Base-by-base conservation (phyloP, 495 filamentous ascomycete genomes). In the Pyrenopolyporus hunteri region DNA sequence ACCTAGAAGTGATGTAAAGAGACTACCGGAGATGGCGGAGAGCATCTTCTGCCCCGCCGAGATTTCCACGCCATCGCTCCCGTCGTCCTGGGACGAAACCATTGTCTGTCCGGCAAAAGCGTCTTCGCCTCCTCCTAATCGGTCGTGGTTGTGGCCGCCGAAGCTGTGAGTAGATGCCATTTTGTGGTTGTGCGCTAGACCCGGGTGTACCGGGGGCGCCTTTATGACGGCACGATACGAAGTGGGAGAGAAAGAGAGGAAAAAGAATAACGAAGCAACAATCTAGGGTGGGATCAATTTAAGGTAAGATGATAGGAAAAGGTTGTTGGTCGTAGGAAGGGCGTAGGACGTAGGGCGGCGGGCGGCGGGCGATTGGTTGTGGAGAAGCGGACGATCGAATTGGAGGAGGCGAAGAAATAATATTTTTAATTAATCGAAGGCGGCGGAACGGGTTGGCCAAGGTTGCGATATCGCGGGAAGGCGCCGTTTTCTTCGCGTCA, bases 1-100 rank as follows among this genome's bases (percentile, higher is more conserved):
- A 97, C 93, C 93, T 47, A 98, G 81, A 9, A 98, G 75, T 23
- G 89, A 91, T 7, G 94, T 98, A 47, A 98, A 74, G 57, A 98
- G 75, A 69, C 92, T 97, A 16, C 94, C 94, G 7, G 86, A 88
- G 13, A 92, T 91, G 6, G 94, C 94, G 54, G 93, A 96, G 26
- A 94, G 70, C 95, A 98, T 98, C 76, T 91, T 92, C 76, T 98
- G 95, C 6, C 77, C 70, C 11, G 91, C 80, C 1, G 93, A 90
- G 53, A 92, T 89, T 57, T 92, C 82, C 20, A 78, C 61, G 10
- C 78, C 78, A 7, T 68, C 71, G 42, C 68, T 69, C 35, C 76
- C 70, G 45, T 76, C 74, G 10, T 72, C 69, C 20, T 68, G 53
- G 1, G 54, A 69, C 3, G 70, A 63, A 19, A 70, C 37, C 57